Evolutionary conservation across 2,329 filamentous ascomycete species (phyloP), one percentile per base, ranked within the genome.

Genomic region (Thielaviopsis ethacetica): DNA sequence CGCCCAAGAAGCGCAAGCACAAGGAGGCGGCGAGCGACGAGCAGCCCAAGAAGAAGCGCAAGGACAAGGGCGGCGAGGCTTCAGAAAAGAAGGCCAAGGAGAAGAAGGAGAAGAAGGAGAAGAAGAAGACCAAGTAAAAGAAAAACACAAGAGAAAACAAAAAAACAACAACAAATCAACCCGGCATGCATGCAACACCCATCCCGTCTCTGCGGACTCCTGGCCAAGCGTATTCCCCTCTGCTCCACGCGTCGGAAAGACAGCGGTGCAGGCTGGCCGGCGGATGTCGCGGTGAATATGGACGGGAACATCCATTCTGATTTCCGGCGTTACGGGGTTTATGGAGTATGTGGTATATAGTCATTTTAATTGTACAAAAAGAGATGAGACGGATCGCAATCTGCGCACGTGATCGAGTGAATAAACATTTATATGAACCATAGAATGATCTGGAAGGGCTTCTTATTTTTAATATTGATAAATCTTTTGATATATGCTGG

Each of bases 1-100:
- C 57, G 15, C 57, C 60, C 41, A 62, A 62, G 60, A 62, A 62
- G n/a, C 58, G 57, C 50, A 62, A 62, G 44, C 57, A 51, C 22
- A 56, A 62, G 44, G 44, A 53, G 5, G 30, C 54, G 26, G 15
- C 17, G 10, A 44, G 24, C 17, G 53, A 54, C 17, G 57, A 62
- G 50, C 52, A 57, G 50, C 55, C 60, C 41, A 61, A 61, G 54
- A 61, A 61, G 38, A 61, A 61, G 50, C 53, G 57, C 47, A 61
- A 59, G 53, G 60, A 61, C 15, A 61, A 61, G 60, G 26, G 12
- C 24, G 41, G 15, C 27, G 53, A 15, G 12, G n/a, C 51, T 30
- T 27, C 50, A 9, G 49, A 30, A 3, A 24, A 52, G 2, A 49
- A 56, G 17, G 41, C 22, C 53, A 53, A 53, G 47, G 54, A 30